Percentiles rank a stretch among this genome's conserved stretches.
phyloP scores from a whole-genome alignment of 2,329 filamentous ascomycete genomes.

The Keithomyces neogunnii region DNA sequence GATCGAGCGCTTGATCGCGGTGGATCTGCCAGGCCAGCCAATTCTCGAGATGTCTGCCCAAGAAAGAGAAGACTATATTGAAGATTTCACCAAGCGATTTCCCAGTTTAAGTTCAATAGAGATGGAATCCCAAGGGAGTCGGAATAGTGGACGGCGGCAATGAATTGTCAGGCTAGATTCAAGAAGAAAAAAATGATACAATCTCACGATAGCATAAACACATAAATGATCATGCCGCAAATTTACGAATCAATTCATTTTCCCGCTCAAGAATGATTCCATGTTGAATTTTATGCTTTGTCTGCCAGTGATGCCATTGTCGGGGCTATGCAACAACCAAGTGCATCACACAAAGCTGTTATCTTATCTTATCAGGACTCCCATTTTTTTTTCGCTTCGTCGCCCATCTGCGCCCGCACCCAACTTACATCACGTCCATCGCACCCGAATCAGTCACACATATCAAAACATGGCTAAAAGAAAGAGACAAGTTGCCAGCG shows the following conservation, averaged over 20 bases:
- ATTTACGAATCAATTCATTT: background rate
- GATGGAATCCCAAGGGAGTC: conserved; percentile 58
- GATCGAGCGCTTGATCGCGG: conserved; percentile 32
- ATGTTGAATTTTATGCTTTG: background rate
- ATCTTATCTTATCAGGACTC: conserved; percentile 9
- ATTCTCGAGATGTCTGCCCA: conserved; percentile 45
- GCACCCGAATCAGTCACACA: background rate
- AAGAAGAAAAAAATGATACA: background rate
- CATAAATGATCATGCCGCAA: background rate
- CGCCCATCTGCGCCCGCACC: background rate
- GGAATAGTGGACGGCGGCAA: conserved; percentile 20
- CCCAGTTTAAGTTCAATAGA: conserved; percentile 79
- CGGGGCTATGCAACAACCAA: no score
- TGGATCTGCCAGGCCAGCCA: conserved; percentile 39
- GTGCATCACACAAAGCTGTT: background rate
- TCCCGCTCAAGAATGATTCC: background rate
- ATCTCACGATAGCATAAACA: conserved; percentile 8
- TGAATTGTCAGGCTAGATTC: conserved; percentile 8
- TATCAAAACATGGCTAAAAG: conserved; percentile 34
- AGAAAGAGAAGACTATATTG: conserved; percentile 57
- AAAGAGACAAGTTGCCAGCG: conserved; percentile 33
- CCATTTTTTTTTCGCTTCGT: background rate
- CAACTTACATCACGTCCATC: background rate
- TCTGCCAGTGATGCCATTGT: no score
- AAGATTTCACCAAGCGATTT: conserved; percentile 74